phyloP scores from a whole-genome alignment of 345 rosid species.

The Camelina hispida region DNA sequence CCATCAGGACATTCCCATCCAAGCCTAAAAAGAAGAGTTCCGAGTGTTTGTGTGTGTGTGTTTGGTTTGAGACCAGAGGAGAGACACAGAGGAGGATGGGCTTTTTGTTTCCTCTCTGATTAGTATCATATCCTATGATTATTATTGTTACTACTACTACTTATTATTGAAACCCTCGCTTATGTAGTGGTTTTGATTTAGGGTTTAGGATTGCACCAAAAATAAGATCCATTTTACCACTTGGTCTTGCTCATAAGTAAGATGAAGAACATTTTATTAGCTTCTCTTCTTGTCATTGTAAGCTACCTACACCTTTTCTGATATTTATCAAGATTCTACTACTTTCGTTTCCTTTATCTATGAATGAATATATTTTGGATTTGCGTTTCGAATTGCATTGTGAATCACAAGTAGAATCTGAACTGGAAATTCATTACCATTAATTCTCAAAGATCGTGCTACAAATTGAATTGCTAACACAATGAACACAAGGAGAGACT shows the following conservation, averaged over 20 bases:
- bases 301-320: constrained; percentile 33
- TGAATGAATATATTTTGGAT: not conserved
- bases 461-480: constrained; percentile 1
- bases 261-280: constrained; percentile 36
- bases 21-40: constrained; percentile 34
- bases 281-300: constrained; percentile 36
- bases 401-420: not conserved
- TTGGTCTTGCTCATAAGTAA: constrained; percentile 41
- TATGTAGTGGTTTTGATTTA: constrained; percentile 47
- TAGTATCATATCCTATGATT: constrained; percentile 31
- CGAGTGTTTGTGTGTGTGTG: constrained; percentile 4
- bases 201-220: constrained; percentile 41
- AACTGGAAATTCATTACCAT: not conserved
- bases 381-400: not conserved
- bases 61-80: constrained; percentile 34
- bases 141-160: not conserved
- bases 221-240: constrained; percentile 39
- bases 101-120: constrained; percentile 45
- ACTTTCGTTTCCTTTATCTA: not conserved
- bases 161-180: constrained; percentile 43
- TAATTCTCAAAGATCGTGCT: not conserved
- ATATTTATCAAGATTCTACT: constrained; percentile 13
- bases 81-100: constrained; percentile 36
- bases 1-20: constrained; percentile 65
- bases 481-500: not conserved